Conservation (phyloP, 352 stramenopile genomes). For the Plasmopara muralis region DNA sequence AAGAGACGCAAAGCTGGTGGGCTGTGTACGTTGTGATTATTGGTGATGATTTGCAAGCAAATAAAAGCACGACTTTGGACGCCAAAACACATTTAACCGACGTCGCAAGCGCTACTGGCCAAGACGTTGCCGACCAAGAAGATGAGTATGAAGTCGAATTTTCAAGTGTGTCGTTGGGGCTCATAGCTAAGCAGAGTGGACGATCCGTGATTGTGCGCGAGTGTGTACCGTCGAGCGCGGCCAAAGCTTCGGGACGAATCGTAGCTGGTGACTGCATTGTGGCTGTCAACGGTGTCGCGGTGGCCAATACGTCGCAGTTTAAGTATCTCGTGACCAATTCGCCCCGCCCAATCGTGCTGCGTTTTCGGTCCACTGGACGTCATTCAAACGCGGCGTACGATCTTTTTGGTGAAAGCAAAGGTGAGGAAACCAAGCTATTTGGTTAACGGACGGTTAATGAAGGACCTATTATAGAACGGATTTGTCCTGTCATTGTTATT, state of each 20-base stretch:
- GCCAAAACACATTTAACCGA: constrained; percentile 28
- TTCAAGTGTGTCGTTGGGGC: constrained; percentile 39
- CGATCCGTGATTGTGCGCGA: constrained; percentile 62
- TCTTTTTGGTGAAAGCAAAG: constrained; percentile 59
- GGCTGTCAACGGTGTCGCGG: constrained; percentile 54
- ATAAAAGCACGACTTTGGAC: constrained; percentile 17
- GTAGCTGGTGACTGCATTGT: constrained; percentile 59
- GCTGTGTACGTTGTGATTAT: constrained; percentile 74
- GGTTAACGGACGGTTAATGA: background rate
- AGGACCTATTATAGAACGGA: background rate
- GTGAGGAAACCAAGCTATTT: constrained; percentile 1
- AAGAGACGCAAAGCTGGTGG: constrained; percentile 79
- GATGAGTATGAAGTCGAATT: constrained; percentile 79
- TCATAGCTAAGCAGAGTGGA: constrained; percentile 66
- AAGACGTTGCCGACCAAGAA: constrained; percentile 52
- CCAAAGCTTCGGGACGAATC: constrained; percentile 48
- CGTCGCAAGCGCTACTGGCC: background rate
- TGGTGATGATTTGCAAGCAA: constrained; percentile 66
- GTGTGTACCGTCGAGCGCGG: constrained; percentile 50
- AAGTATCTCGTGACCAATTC: constrained; percentile 52
- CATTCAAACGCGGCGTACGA: constrained; percentile 43
- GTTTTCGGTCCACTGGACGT: constrained; percentile 46
- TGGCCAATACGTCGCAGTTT: constrained; percentile 70
- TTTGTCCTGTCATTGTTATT: background rate
- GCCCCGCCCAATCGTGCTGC: constrained; percentile 59